Evolutionary conservation across 805 yeast species (phyloP).

Genomic region (Candida parachauliodes): DNA sequence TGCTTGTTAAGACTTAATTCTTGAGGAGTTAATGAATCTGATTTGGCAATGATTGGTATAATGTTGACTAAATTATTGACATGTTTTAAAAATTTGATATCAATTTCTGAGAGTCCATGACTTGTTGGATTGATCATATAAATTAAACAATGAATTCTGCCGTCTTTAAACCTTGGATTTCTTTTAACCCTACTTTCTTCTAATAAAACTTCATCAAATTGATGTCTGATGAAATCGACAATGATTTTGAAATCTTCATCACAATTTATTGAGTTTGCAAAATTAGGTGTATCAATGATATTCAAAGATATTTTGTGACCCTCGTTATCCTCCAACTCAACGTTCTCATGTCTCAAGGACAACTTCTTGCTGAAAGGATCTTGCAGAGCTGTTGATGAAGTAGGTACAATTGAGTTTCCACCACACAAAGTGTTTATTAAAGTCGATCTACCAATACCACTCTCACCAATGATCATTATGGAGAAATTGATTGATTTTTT

Average conservation of each 20-base stretch:
- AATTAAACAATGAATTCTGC: conserved; percentile 65
- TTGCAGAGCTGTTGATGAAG: conserved; percentile 59
- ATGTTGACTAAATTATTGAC: conserved; percentile 41
- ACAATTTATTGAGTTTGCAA: conserved; percentile 72
- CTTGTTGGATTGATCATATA: conserved; percentile 45
- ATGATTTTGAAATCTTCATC: conserved; percentile 62
- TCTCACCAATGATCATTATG: conserved; percentile 80
- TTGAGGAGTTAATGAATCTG: conserved; percentile 38
- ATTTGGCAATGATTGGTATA: conserved; percentile 42
- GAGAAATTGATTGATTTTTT: conserved; percentile 85
- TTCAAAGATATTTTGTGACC: conserved; percentile 77
- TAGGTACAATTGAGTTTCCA: conserved; percentile 71
- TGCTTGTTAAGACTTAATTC: conserved; percentile 65
- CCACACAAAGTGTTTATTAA: conserved; percentile 89
- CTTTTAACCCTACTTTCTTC: conserved; percentile 81
- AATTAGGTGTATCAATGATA: conserved; percentile 80
- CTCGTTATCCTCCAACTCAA: conserved; percentile 82
- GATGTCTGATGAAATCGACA: conserved; percentile 77
- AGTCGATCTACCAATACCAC: conserved; percentile 89
- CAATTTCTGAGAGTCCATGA: conserved; percentile 42
- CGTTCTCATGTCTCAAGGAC: conserved; percentile 70
- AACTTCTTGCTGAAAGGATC: conserved; percentile 48
- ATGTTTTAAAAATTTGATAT: conserved; percentile 39
- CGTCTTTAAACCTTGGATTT: conserved; percentile 82
- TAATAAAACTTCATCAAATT: conserved; percentile 75